Base-by-base conservation (phyloP, 1,139 yeast species). In the Meyerozyma carpophila region DNA sequence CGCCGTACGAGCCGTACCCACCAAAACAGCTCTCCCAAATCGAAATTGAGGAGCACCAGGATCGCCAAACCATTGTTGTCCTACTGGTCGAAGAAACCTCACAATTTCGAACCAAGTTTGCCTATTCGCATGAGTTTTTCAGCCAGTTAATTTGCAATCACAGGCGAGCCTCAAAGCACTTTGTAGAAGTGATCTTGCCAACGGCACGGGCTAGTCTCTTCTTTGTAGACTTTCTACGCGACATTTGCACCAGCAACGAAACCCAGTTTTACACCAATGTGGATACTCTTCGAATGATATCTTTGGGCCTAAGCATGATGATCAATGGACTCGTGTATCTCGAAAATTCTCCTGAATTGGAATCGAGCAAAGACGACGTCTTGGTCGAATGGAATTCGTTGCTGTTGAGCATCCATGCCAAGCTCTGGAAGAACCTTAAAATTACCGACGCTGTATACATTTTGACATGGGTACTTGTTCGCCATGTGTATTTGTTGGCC, bases 381-480 rank as follows among this genome's bases (percentile, higher is more conserved):
- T 48, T 56, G 3, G 50, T 50, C 25, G 59, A 55, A 32, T 66
- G 66, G 66, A 50, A 65, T 18, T 47, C 51, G 18, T 42, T 59
- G 14, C 57, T 67, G 34, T 61, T 58, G 43, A 51, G 47, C 39
- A 46, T 65, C 32, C 54, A 55, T 43, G 47, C 51, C 10, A 53
- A 55, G 37, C 49, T 57, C 13, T 47, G 56, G 28, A 47, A 53
- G 13, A 53, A 58, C 37, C 61, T 55, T 24, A 54, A 53, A 24
- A 44, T 64, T 21, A 50, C 61, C 6, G 72, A 65, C 48, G 51
- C 63, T 8, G 41, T 60, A 3, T 64, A 52, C 49, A 50, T 62
- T 40, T 55, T 64, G 39, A 55, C 57, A 27, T 68, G 70, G 68
- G 66, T 62, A 49, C 58, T 66, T 21, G 47, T 57, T 26, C 52